Evolutionary conservation across 2,329 filamentous ascomycete genomes (phyloP).

Genomic region (Epichloe gansuensis): DNA sequence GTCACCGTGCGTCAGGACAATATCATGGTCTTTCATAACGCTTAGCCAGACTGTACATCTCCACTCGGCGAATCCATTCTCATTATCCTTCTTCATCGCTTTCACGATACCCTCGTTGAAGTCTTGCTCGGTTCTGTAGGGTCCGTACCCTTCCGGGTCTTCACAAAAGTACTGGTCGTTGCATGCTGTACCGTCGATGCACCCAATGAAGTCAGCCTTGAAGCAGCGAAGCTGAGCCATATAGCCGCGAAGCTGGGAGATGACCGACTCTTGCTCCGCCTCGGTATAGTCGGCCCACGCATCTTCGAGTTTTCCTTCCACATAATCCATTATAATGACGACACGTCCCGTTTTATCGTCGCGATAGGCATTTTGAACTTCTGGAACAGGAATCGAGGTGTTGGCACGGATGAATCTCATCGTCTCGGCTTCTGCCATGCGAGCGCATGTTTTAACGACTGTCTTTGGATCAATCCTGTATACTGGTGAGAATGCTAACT

Average conservation of each 20-base stretch:
- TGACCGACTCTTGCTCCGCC: slow-evolving; percentile 8
- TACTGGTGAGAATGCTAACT: not conserved
- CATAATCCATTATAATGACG: slow-evolving; percentile 11
- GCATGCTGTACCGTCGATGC: slow-evolving; percentile 10
- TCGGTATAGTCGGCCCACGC: slow-evolving; percentile 8
- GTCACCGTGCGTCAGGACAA: slow-evolving; percentile 34
- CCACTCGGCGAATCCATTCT: slow-evolving; percentile 4
- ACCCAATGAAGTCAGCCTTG: slow-evolving; percentile 10
- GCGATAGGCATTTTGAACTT: slow-evolving; percentile 2
- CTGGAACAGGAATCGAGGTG: slow-evolving; percentile 8
- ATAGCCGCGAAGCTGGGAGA: slow-evolving; percentile 10
- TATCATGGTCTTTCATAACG: slow-evolving; percentile 10
- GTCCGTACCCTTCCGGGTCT: slow-evolving; percentile 7
- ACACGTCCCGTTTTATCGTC: slow-evolving; percentile 7
- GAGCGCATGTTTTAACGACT: slow-evolving; percentile 8
- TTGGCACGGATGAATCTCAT: slow-evolving; percentile 8
- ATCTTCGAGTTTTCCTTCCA: slow-evolving; percentile 10
- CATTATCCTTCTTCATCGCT: slow-evolving; percentile 8
- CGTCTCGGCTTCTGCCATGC: slow-evolving; percentile 5
- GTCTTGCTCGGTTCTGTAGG: slow-evolving; percentile 10
- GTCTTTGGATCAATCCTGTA: slow-evolving; percentile 2
- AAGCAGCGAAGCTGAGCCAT: slow-evolving; percentile 11
- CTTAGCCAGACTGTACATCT: slow-evolving; percentile 8
- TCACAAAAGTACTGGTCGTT: slow-evolving; percentile 11
- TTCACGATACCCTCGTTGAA: slow-evolving; percentile 11